These are phyloP conservation scores for Vitis riparia DNA, from an alignment of 164 flowering plant species.

Conservation along the genomic window DNA sequence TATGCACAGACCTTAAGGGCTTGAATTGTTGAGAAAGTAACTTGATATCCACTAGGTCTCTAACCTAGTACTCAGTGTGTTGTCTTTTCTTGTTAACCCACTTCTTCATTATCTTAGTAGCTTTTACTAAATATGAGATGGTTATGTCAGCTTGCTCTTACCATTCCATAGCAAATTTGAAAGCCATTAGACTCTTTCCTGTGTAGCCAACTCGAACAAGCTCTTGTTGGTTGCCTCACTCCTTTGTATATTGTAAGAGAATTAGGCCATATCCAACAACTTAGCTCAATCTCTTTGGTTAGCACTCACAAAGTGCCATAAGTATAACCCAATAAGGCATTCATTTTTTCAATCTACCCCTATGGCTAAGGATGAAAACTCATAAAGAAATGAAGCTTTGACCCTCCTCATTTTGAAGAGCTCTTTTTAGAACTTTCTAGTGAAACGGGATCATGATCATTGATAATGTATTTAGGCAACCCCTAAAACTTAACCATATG, in stretches of 20 bases:
- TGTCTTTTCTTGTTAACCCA: too few relatives aligned
- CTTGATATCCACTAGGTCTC: too few relatives aligned
- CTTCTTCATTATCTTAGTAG: too few relatives aligned
- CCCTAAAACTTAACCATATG: conserved; percentile 10
- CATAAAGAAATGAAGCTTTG: neutral
- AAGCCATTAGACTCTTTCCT: too few relatives aligned
- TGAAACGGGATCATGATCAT: neutral
- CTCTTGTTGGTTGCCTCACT: neutral
- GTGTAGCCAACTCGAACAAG: neutral
- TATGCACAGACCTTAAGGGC: too few relatives aligned
- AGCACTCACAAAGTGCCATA: neutral
- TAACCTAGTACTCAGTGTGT: too few relatives aligned
- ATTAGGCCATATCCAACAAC: conserved; percentile 1
- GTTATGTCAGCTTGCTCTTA: too few relatives aligned
- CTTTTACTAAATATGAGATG: too few relatives aligned
- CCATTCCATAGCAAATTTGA: too few relatives aligned
- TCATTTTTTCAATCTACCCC: neutral
- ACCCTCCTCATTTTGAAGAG: neutral
- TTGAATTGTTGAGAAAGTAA: too few relatives aligned
- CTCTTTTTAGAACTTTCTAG: neutral
- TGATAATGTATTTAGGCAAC: neutral
- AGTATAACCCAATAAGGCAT: neutral
- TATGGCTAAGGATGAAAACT: neutral
- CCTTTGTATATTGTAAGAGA: neutral
- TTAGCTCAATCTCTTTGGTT: conserved; percentile 1